Base-by-base conservation (phyloP, 192 early-diverging fungal species). In the Powellomyces hirtus region DNA sequence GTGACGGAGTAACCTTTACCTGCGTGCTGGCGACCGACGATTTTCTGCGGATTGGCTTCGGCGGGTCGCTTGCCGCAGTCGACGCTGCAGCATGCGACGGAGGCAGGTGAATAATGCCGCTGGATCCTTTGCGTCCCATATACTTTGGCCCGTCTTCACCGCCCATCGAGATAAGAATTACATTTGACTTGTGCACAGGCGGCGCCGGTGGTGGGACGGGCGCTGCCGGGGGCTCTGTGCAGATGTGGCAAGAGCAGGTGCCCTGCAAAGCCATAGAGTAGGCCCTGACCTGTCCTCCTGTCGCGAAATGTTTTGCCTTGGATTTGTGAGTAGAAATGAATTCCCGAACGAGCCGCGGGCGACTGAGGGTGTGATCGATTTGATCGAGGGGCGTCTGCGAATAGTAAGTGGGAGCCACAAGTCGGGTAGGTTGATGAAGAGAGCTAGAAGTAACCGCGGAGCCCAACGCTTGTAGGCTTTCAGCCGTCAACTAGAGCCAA, bases 231-330 rank as follows among this genome's bases (percentile, higher is more conserved):
- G 62, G 59, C 4, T 61, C 5, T 5, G 42, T 45, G 46, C 40
- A 63, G 11, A 62, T 30, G 37, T 74, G 73, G 33, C 73, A 74
- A 35, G 45, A 38, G 46, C 73, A 74, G 16, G 46, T 37, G 1
- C 36, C 34, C 37, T 50, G 33, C 22, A 74, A 53, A 5, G 38
- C 59, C 59, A 69, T 62, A 2, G 66, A 69, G 35, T 63, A 56
- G 16, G 73, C 73, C 4, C 66, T 26, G 5, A 31, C 24, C 38
- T 62, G 65, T 20, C 73, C 73, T 29, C 66, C 59, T 13, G 66
- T 74, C 22, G 7, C 37, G 8, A 66, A 36, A 2, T 52, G 26
- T 33, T 73, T 68, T 42, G 33, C 11, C 18, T 59, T 64, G 13
- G 8, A 16, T 46, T 72, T 72, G 13, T 42, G 50, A 11, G 40